phyloP scores from a whole-genome alignment of 768 basidiomycete genomes.

The Paxillus involutus region DNA sequence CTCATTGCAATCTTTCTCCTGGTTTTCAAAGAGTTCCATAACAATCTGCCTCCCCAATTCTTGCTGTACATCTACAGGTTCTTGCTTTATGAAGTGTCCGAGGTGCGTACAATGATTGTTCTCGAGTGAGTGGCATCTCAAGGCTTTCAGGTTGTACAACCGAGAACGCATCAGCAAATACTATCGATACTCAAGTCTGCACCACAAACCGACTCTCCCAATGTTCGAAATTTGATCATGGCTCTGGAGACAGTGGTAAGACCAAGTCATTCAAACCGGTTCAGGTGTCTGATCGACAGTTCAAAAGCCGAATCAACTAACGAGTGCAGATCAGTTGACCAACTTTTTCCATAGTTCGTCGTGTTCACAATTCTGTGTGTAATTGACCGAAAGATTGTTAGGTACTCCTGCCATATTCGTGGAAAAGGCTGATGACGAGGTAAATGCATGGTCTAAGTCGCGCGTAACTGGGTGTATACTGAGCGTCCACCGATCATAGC shows the following conservation, averaged over 20 bases:
- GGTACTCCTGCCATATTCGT: constrained; percentile 59
- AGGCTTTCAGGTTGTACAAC: constrained; percentile 55
- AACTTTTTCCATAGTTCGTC: constrained; percentile 52
- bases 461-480: neutral
- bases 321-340: constrained; percentile 57
- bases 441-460: constrained; percentile 18
- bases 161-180: constrained; percentile 54
- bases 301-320: constrained; percentile 47
- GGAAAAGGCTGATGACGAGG: constrained; percentile 59
- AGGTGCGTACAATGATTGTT: constrained; percentile 40
- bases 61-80: constrained; percentile 63
- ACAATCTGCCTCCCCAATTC: constrained; percentile 56
- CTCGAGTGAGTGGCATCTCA: neutral
- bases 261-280: constrained; percentile 9
- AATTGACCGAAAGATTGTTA: constrained; percentile 23
- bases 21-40: constrained; percentile 58
- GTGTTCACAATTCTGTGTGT: neutral
- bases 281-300: constrained; percentile 15
- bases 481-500: constrained; percentile 13
- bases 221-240: constrained; percentile 44
- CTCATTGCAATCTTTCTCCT: constrained; percentile 64
- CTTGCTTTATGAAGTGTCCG: constrained; percentile 68
- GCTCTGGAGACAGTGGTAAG: constrained; percentile 44
- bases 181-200: constrained; percentile 43
- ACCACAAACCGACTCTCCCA: constrained; percentile 42